These are phyloP conservation scores for Dothidotthia symphoricarpi DNA, from an alignment of 2,329 filamentous ascomycete species.

Conservation along the genomic window DNA sequence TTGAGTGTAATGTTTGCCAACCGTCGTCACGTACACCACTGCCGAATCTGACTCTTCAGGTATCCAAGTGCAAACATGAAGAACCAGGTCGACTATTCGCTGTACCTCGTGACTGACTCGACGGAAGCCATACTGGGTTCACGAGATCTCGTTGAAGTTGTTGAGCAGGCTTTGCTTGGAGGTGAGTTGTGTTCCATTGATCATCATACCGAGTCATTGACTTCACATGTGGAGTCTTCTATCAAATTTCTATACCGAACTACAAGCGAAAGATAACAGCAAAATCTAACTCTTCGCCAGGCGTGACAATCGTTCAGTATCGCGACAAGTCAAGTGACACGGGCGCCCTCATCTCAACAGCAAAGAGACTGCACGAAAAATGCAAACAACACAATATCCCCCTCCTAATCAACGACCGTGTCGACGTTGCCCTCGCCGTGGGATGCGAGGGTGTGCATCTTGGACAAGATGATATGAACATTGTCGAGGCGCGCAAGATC, in stretches of 20 bases:
- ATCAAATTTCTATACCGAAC: too few species aligned
- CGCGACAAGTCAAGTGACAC: slow-evolving; percentile 84
- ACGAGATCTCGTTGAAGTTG: slow-evolving; percentile 68
- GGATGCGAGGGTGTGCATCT: slow-evolving; percentile 91
- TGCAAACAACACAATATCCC: slow-evolving; percentile 69
- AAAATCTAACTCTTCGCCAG: slow-evolving; percentile 35
- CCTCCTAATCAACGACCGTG: slow-evolving; percentile 86
- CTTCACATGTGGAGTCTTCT: not conserved
- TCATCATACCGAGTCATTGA: not conserved
- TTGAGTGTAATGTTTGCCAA: too few species aligned
- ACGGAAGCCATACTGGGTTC: slow-evolving; percentile 77
- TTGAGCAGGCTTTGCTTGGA: slow-evolving; percentile 71
- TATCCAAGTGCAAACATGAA: slow-evolving; percentile 41
- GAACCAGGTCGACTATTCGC: slow-evolving; percentile 64
- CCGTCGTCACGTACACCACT: too few species aligned
- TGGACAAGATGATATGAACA: slow-evolving; percentile 86
- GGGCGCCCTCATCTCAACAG: slow-evolving; percentile 66
- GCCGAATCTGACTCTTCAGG: too few species aligned
- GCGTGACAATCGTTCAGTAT: slow-evolving; percentile 82
- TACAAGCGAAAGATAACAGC: too few species aligned
- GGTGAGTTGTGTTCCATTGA: slow-evolving; percentile 47
- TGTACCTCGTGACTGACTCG: slow-evolving; percentile 92
- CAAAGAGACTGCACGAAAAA: slow-evolving; percentile 67
- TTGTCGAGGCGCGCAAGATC: slow-evolving; percentile 65
- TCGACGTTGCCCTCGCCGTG: slow-evolving; percentile 82